Base-by-base conservation (phyloP, 2,329 filamentous ascomycete species). In the Byssoonygena ceratinophila region DNA sequence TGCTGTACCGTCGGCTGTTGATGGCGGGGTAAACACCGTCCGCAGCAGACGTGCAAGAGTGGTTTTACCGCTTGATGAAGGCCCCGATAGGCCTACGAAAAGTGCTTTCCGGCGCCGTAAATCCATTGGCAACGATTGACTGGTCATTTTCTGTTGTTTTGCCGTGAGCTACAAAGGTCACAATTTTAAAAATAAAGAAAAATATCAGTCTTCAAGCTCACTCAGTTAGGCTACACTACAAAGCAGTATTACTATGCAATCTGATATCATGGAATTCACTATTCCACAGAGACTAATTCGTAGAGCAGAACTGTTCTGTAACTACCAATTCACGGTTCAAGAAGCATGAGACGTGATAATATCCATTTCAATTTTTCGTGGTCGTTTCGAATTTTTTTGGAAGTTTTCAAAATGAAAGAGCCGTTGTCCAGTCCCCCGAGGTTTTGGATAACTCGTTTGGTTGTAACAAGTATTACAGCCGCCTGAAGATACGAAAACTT, bases 41-140 rank as follows among this genome's bases (percentile, higher is more conserved):
- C 88, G 82, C 16, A 98, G 76, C 11, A 96, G 76, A 1, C 91
- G 81, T 18, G 89, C 86, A 12, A 98, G 79, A 1, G 92, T 97
- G 1, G 92, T 97, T 74, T 98, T 98, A 55, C 92, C 92, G 61
- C 86, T 91, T 2, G 86, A 94, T 1, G 91, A 96, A 58, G 86
- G 87, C 52, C 92, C 92, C 36, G 87, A 94, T 54, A 97, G 82
- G 55, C 83, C 88, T 51, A 97, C 44, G 16, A 59, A 18, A 23
- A 59, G 29, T 12, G 53, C 53, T 41, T 51, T 55, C 20, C 37
- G 29, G 16, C 5, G 20, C 37, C n/a, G 20, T n/a, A 34, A 32
- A 36, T 34, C 18, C 48, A 51, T 49, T 31, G n/a, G 41, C n/a
- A 20, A 16, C 4, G 20, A 49, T 18, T 18, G 18, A 9, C 11